Percentiles rank a stretch among this genome's conserved stretches.
phyloP scores from a whole-genome alignment of 2,329 filamentous ascomycete species.

The Botrytis deweyae region DNA sequence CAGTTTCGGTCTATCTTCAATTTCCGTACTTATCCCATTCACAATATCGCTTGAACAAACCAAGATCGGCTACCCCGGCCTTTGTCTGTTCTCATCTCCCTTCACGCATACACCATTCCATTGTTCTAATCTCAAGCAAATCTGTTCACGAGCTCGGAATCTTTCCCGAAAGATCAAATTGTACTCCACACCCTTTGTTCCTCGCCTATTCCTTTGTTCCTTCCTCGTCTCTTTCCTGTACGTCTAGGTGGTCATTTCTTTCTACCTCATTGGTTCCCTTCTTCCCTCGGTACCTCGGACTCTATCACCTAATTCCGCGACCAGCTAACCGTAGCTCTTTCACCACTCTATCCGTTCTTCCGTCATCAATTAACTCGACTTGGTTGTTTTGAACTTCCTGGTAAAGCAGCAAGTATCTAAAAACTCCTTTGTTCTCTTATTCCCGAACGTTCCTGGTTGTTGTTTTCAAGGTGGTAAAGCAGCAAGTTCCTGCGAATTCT shows the following conservation, averaged over 20 bases:
- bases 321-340: background rate
- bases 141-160: background rate
- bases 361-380: background rate
- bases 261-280: background rate
- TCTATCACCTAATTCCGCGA: background rate
- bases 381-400: no score
- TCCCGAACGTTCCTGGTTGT: background rate
- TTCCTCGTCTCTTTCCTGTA: background rate
- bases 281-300: background rate
- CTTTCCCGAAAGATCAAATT: background rate
- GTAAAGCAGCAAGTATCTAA: background rate
- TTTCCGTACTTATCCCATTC: background rate
- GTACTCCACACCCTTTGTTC: background rate
- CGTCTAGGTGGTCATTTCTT: background rate
- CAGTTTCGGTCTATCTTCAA: background rate
- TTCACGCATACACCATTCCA: background rate
- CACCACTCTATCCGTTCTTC: background rate
- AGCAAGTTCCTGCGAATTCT: background rate
- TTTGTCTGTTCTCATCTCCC: background rate
- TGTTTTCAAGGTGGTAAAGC: background rate
- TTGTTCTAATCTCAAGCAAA: background rate
- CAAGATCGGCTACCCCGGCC: background rate
- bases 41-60: background rate
- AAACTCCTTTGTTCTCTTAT: conserved; percentile 7
- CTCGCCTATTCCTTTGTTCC: background rate